phyloP scores from a whole-genome alignment of 139 green algal species.

The Astrephomene gubernaculifera region DNA sequence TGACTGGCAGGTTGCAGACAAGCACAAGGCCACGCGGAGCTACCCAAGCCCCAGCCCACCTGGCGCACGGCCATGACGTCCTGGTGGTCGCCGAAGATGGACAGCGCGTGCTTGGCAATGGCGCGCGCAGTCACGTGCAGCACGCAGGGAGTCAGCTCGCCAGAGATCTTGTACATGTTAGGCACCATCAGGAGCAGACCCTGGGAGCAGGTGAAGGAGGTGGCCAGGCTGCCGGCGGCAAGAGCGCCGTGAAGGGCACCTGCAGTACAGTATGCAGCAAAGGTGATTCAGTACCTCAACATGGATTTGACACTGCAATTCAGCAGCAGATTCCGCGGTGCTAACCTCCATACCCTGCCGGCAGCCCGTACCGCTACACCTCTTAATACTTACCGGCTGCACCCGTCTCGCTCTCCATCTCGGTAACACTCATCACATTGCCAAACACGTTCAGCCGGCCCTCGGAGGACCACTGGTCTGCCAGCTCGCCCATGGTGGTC shows the following conservation, averaged over 20 bases:
- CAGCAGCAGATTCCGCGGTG: neutral
- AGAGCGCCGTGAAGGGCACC: slow-evolving; percentile 71
- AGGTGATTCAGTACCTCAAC: neutral
- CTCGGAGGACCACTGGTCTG: slow-evolving; percentile 61
- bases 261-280: slow-evolving; percentile 24
- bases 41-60: neutral
- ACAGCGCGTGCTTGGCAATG: slow-evolving; percentile 65
- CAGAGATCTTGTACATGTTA: slow-evolving; percentile 77
- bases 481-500: slow-evolving; percentile 64
- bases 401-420: slow-evolving; percentile 72
- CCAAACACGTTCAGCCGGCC: slow-evolving; percentile 59
- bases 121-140: slow-evolving; percentile 68
- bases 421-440: slow-evolving; percentile 69
- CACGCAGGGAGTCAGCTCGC: slow-evolving; percentile 71
- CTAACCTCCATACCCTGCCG: neutral
- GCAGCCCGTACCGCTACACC: neutral
- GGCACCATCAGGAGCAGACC: slow-evolving; percentile 77
- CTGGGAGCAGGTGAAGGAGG: slow-evolving; percentile 76
- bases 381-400: slow-evolving; percentile 34
- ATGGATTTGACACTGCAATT: neutral
- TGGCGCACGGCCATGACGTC: slow-evolving; percentile 67
- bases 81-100: slow-evolving; percentile 77
- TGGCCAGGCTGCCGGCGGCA: slow-evolving; percentile 63
- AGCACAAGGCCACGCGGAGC: neutral
- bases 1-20: neutral